These are phyloP conservation scores for Penicillium maclennaniae DNA, from an alignment of 495 filamentous ascomycete species.

Conservation along the genomic window DNA sequence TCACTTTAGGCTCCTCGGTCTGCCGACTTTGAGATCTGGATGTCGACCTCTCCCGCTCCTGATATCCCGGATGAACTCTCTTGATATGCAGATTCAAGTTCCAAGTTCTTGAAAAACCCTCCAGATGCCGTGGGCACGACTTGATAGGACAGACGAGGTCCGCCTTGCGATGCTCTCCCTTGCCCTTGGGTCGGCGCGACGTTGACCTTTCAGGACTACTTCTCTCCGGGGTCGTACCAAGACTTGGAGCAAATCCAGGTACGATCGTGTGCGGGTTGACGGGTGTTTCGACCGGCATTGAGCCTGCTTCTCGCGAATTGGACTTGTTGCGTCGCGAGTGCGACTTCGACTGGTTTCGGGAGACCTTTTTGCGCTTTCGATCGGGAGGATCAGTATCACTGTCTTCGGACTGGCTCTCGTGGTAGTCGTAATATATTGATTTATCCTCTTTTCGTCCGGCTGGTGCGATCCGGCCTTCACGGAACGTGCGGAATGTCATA, in stretches of 20 bases:
- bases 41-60: conserved; percentile 2
- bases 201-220: background rate
- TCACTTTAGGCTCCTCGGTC: background rate
- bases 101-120: conserved; percentile 38
- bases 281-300: background rate
- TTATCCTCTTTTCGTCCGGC: conserved; percentile 14
- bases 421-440: conserved; percentile 23
- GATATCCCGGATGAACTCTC: conserved; percentile 28
- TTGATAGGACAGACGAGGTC: conserved; percentile 34
- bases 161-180: conserved; percentile 27
- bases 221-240: background rate
- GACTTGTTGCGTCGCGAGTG: background rate
- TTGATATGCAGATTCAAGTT: conserved; percentile 41
- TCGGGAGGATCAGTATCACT: background rate
- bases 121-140: conserved; percentile 25
- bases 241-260: background rate
- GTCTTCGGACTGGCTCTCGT: conserved; percentile 23
- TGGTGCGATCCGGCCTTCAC: conserved; percentile 36
- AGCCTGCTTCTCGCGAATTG: background rate
- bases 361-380: background rate
- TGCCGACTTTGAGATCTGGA: conserved; percentile 4
- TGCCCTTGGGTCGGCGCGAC: conserved; percentile 15
- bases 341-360: background rate
- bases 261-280: background rate
- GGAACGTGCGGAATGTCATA: conserved; percentile 56